Conservation (phyloP, 2,329 filamentous ascomycete genomes). For the Exophiala mesophila region DNA sequence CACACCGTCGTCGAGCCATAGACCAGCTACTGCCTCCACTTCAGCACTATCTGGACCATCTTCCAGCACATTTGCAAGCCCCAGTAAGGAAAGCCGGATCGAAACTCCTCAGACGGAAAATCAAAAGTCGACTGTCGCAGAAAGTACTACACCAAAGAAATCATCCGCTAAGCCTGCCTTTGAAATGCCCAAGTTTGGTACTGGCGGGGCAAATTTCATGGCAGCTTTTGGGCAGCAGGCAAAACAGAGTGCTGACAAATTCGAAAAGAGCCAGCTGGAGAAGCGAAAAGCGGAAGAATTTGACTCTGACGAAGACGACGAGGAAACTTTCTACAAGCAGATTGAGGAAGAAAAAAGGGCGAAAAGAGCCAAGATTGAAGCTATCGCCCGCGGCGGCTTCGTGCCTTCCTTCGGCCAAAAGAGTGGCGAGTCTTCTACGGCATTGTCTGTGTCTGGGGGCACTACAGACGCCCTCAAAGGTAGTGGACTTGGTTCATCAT, state of each 20-base stretch:
- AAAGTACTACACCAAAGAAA: conserved; percentile 24
- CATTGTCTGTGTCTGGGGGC: conserved; percentile 30
- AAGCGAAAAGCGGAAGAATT: conserved; percentile 49
- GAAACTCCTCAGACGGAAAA: too few species aligned
- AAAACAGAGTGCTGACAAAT: conserved; percentile 34
- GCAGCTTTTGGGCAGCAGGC: conserved; percentile 38
- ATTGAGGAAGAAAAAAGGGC: conserved; percentile 43
- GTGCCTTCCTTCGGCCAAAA: conserved; percentile 21
- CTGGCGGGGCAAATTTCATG: conserved; percentile 35
- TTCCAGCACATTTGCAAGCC: too few species aligned
- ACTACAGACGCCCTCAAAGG: conserved; percentile 21
- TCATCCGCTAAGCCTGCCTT: conserved; percentile 23
- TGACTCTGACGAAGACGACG: conserved; percentile 49
- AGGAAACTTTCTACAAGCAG: conserved; percentile 44
- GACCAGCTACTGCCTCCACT: conserved; percentile 1
- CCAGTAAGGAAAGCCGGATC: too few species aligned
- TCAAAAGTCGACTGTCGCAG: conserved; percentile 12
- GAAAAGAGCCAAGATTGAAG: conserved; percentile 40
- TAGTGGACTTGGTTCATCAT: conserved; percentile 7
- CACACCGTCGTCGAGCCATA: too few species aligned
- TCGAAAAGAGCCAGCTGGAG: conserved; percentile 40
- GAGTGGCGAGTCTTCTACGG: conserved; percentile 5
- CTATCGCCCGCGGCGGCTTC: conserved; percentile 31
- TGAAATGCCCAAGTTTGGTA: conserved; percentile 33
- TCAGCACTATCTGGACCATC: too few species aligned